Percentiles rank a stretch among this genome's conserved stretches.
Evolutionary conservation across 1,284 basidiomycete species (phyloP).

Genomic region (Singerocomus inundabilis): DNA sequence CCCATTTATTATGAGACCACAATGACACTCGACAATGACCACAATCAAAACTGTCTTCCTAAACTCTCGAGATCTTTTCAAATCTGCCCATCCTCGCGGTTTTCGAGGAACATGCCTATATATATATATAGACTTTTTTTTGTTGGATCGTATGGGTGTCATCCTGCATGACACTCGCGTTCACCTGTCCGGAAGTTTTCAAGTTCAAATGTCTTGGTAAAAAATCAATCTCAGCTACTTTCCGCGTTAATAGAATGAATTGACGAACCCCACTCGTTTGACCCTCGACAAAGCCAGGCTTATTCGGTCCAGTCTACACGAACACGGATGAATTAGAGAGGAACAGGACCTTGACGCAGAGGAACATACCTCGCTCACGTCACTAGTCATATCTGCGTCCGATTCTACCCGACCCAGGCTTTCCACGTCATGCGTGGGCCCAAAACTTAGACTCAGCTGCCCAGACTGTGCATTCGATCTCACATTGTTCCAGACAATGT

Average conservation of each 20-base stretch:
- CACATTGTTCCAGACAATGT: conserved; percentile 11
- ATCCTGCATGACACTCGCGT: not conserved
- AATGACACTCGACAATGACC: too few relatives aligned
- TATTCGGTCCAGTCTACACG: not conserved
- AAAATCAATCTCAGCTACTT: not conserved
- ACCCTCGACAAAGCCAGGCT: not conserved
- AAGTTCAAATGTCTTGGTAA: not conserved
- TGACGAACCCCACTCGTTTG: not conserved
- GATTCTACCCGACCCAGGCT: not conserved
- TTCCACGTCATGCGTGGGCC: not conserved
- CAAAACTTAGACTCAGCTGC: too few relatives aligned
- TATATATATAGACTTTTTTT: not conserved
- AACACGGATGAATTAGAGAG: not conserved
- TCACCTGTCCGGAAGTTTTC: not conserved
- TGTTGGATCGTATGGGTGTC: not conserved
- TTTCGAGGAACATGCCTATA: not conserved
- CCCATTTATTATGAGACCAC: too few relatives aligned
- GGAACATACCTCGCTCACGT: not conserved
- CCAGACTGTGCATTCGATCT: not conserved
- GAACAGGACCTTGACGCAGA: not conserved
- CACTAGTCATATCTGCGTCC: not conserved
- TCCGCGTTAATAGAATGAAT: not conserved
- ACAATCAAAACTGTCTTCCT: too few relatives aligned
- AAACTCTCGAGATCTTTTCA: too few relatives aligned
- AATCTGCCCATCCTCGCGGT: too few relatives aligned